Conservation (phyloP, 305 asterid species). For the Fraxinus paxiana region DNA sequence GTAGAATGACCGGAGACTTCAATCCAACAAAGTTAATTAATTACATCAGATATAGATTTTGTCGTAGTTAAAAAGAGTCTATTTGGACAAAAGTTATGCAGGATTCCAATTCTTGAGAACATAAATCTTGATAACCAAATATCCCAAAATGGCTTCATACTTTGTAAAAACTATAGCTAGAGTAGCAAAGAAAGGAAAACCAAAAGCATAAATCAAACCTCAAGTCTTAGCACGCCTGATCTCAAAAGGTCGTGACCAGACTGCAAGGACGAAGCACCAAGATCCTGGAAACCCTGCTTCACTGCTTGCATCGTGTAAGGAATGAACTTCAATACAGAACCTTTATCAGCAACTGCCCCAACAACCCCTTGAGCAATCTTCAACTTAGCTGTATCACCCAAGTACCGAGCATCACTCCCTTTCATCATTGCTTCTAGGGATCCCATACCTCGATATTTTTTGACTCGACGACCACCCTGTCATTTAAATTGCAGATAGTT, state of each 20-base stretch:
- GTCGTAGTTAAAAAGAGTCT: not conserved
- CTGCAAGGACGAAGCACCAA: constrained; percentile 81
- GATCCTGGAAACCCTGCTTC: constrained; percentile 95
- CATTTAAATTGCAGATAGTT: not conserved
- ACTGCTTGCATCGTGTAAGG: constrained; percentile 97
- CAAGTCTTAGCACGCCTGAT: constrained; percentile 67
- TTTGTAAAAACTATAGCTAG: not conserved
- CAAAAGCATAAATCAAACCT: constrained; percentile 42
- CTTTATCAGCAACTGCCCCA: constrained; percentile 90
- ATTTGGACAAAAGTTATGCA: not conserved
- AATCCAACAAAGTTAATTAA: not conserved
- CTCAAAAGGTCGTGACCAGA: constrained; percentile 77
- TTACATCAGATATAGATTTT: not conserved
- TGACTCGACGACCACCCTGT: constrained; percentile 62
- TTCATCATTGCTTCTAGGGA: constrained; percentile 92
- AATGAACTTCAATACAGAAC: constrained; percentile 68
- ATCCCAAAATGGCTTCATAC: not conserved
- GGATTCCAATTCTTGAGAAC: not conserved
- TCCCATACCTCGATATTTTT: constrained; percentile 95
- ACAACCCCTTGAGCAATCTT: constrained; percentile 98
- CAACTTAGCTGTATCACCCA: constrained; percentile 82
- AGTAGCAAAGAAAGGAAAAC: not conserved
- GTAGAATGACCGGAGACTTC: not conserved
- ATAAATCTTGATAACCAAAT: not conserved
- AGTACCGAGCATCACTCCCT: constrained; percentile 90